Base-by-base conservation (phyloP, 805 yeast genomes). In the Ogataea degrootiae region DNA sequence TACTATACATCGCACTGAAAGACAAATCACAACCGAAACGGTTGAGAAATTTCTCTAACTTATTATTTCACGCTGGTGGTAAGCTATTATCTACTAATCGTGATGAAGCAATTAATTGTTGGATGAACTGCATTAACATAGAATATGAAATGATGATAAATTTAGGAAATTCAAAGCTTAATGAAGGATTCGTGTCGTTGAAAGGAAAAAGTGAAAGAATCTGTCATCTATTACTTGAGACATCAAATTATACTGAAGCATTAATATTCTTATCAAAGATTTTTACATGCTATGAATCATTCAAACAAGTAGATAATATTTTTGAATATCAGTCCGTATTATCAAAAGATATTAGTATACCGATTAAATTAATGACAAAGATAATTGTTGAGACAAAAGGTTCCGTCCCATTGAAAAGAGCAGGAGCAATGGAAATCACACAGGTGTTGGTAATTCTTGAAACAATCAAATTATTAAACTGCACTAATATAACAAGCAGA, bases 21-120 rank as follows among this genome's bases (percentile, higher is more conserved):
- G 35, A 44, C 40, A 43, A 47, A 6, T 19, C 35, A 6, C 60
- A 61, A 17, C 47, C 46, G 2, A 76, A 73, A 50, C 58, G 83
- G 47, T 57, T 75, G 6, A 63, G 70, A 42, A 77, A 77, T 54
- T 51, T 79, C 4, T 71, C 81, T 3, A 76, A 74, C 51, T 42
- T 79, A 12, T 59, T 70, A 6, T 77, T 68, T 54, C 72, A 75
- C 48, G 55, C 66, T 42, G 77, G 75, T 0, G 63, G 59, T 8
- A 60, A 51, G 34, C 43, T 58, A 22, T 35, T 60, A 5, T 49
- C 38, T 16, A 19, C 6, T 2, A 43, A 55, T 16, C 39, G 44
- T 21, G 43, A 44, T 4, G 56, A 52, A 37, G 55, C 51, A 8
- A 35, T 55, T 1, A 46, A 29, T 6, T 53, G 48, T 42, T 68